Conservation (phyloP, 2,329 filamentous ascomycete genomes). For the Mycosphaerella arachidis region DNA sequence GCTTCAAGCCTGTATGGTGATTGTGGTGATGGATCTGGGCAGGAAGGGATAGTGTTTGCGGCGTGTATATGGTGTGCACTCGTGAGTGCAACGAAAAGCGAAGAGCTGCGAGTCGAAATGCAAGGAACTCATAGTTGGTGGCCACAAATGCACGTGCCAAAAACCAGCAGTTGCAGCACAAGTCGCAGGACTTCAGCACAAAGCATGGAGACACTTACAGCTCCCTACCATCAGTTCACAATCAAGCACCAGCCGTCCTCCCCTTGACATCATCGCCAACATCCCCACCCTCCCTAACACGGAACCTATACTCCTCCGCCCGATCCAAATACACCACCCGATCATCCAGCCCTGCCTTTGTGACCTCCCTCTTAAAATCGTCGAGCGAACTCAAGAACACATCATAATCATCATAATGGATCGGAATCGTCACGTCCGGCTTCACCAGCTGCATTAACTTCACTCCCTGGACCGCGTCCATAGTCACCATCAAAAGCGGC, state of each 20-base stretch:
- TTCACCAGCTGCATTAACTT: constrained; percentile 57
- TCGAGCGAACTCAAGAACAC: constrained; percentile 56
- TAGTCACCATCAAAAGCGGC: constrained; percentile 63
- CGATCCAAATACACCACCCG: constrained; percentile 59
- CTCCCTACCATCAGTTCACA: no score
- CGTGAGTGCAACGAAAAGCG: no score
- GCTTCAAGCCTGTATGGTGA: no score
- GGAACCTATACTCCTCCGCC: constrained; percentile 54
- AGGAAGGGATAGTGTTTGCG: no score
- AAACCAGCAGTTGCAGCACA: no score
- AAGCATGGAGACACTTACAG: no score
- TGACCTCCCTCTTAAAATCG: constrained; percentile 57
- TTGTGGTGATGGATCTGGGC: no score
- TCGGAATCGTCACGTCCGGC: constrained; percentile 59
- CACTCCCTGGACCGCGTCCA: constrained; percentile 61
- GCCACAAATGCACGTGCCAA: no score
- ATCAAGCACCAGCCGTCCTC: not conserved
- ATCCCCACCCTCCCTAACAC: constrained; percentile 32
- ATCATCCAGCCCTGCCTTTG: constrained; percentile 47
- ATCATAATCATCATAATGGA: constrained; percentile 63
- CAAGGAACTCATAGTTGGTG: no score
- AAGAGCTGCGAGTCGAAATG: no score
- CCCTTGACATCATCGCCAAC: not conserved
- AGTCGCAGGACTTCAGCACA: no score
- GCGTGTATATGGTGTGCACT: no score